Conservation (phyloP, 495 filamentous ascomycete species). For the Chaetomidium leptoderma region DNA sequence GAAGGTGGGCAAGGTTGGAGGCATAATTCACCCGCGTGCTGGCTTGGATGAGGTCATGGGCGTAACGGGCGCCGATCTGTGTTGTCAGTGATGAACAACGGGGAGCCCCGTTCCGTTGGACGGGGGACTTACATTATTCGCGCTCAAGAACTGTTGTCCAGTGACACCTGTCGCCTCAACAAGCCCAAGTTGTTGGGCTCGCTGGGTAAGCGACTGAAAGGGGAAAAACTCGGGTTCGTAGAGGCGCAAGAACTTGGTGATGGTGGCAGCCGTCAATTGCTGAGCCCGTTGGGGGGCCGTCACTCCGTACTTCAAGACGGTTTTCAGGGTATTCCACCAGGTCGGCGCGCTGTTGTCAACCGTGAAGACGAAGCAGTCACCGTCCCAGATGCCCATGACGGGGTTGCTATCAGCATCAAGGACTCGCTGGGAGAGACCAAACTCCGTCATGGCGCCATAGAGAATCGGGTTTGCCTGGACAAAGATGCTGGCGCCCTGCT, state of each 20-base stretch:
- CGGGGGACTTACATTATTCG: slow-evolving; percentile 50
- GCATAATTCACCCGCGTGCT: slow-evolving; percentile 94
- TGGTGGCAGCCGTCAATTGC: slow-evolving; percentile 63
- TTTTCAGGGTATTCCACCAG: slow-evolving; percentile 73
- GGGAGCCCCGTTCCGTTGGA: background rate
- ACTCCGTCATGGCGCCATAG: slow-evolving; percentile 64
- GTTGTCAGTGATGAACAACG: background rate
- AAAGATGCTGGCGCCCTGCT: slow-evolving; percentile 91
- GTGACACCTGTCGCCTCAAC: slow-evolving; percentile 60
- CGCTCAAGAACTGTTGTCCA: slow-evolving; percentile 63
- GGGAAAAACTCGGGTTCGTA: slow-evolving; percentile 83
- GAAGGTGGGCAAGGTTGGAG: slow-evolving; percentile 77
- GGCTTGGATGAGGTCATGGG: slow-evolving; percentile 84
- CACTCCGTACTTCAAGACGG: slow-evolving; percentile 79
- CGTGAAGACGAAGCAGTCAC: slow-evolving; percentile 66
- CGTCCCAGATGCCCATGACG: slow-evolving; percentile 80
- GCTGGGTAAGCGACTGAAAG: slow-evolving; percentile 67
- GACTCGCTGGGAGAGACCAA: slow-evolving; percentile 54
- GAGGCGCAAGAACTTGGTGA: slow-evolving; percentile 71
- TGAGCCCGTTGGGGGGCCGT: slow-evolving; percentile 68
- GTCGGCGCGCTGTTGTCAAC: slow-evolving; percentile 46
- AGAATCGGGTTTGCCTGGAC: slow-evolving; percentile 82
- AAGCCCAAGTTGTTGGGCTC: slow-evolving; percentile 61
- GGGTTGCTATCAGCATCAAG: slow-evolving; percentile 36
- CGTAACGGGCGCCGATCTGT: slow-evolving; percentile 60